Evolutionary conservation across 805 yeast genomes (phyloP), one percentile per base, ranked within the genome.

Genomic region (Starmerella sp.): DNA sequence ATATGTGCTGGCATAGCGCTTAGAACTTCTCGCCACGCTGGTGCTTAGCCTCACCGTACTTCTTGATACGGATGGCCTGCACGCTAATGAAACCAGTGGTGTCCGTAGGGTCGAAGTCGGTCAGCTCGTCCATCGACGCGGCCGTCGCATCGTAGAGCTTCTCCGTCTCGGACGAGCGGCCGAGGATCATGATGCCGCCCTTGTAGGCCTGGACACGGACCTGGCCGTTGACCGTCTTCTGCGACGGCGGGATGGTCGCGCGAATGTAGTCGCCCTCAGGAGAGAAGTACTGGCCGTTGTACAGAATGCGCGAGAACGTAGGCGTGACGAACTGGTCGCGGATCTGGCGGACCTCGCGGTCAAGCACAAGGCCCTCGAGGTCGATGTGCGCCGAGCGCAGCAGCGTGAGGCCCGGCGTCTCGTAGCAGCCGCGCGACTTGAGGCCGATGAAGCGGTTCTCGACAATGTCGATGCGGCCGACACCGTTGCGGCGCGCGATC

Each of bases 371-470:
- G 66, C 98, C 98, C 77, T 93, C 98, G 66, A 93, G 77, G 72
- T 93, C 98, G 70, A 93, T 81, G 73, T 93, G 98, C 48, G 97
- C 86, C 54, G 81, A 73, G 81, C 98, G 88, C 74, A 93, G 83
- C 59, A 93, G 71, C 59, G 98, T 91, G 67, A 93, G 81, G 72
- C 97, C 98, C 63, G 98, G 98, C 61, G 97, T 95, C 76, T 93
- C 98, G 77, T 93, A 93, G 78, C 98, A 93, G 57, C 98, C 98
- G 79, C 98, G 88, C 61, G 97, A 90, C 75, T 93, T 93, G 73
- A 93, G 85, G 72, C 97, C 97, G 68, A 93, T 93, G 74, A 93
- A 93, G 78, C 98, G 89, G 80, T 93, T 88, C 77, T 93, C 98
- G 62, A 93, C 98, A 69, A 93, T 93, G 76, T 93, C 98, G 71